Evolutionary conservation across 768 basidiomycete genomes (phyloP), one percentile per base, ranked within the genome.

Genomic region (Pleurotus eryngii): DNA sequence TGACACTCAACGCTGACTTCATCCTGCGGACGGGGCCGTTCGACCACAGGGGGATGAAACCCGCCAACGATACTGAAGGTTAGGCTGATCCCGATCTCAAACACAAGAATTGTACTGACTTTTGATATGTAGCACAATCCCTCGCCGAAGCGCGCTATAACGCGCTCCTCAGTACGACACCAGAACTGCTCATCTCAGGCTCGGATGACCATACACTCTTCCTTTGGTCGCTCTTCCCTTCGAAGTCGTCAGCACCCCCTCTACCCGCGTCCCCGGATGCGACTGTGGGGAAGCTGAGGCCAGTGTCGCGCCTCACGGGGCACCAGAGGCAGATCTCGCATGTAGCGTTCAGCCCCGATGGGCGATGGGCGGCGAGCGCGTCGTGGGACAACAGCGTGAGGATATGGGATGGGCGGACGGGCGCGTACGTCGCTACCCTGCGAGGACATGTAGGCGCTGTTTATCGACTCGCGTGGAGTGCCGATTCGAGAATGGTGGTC

Each of bases 161-260:
- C 35, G 74, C 77, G 5, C 78, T 92, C 57, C 78, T 89, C 17
- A 74, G 80, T 27, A 78, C 74, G 2, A 78, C 77, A 1, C 87
- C 92, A 9, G 95, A 98, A 70, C 78, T 92, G 3, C 76, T 96
- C 61, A 96, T 98, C 69, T 93, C 95, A 4, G 95, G 95, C 18
- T 98, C 95, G 3, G 95, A 99, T 69, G 96, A 99, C 70, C 96
- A 98, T 70, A 99, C 96, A 0, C 84, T 98, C 49, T 98, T 95
- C 82, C 82, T 99, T 11, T 98, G 95, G 96, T 89, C 92, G 30
- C 76, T 87, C 42, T 90, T 93, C 77, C 78, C 85, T 17, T 76
- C 78, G 5, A 56, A 50, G 12, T 48, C 60, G 3, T 18, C 35
- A 7, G 24, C 26, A 63, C 75, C 46, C 61, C 64, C 30, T 55